Percentiles rank a stretch among this genome's conserved stretches.
Evolutionary conservation across 306 rosid genomes (phyloP).

Genomic region (Lathyrus aphaca): DNA sequence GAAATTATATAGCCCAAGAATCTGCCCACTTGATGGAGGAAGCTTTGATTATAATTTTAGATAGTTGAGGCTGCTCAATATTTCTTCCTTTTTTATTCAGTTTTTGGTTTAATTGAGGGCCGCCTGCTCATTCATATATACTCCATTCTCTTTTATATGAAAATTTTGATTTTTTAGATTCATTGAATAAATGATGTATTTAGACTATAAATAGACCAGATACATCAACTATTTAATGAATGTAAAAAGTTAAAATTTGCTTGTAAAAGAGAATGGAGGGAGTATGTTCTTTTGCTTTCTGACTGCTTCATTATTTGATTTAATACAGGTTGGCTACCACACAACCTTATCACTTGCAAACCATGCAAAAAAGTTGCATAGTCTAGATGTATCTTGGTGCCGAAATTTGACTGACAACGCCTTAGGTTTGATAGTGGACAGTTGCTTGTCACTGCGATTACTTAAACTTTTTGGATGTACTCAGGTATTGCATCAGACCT

Average conservation of each 20-base stretch:
- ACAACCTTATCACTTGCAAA: conserved; percentile 73
- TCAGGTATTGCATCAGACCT: conserved; percentile 60
- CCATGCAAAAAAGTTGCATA: conserved; percentile 57
- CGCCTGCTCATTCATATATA: background rate
- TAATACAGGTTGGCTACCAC: conserved; percentile 70
- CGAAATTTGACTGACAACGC: conserved; percentile 75
- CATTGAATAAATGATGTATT: no score
- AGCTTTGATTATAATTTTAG: conserved; percentile 19
- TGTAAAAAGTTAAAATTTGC: no score
- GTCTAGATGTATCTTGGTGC: conserved; percentile 91
- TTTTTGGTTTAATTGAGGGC: conserved; percentile 24
- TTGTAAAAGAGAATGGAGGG: no score
- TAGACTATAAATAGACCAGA: no score
- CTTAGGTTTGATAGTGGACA: conserved; percentile 79
- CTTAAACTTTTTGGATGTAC: conserved; percentile 86
- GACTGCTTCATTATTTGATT: conserved; percentile 31
- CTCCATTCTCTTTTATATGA: no score
- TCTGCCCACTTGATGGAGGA: conserved; percentile 1
- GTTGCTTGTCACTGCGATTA: conserved; percentile 64
- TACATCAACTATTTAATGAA: no score
- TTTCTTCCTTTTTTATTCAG: conserved; percentile 23
- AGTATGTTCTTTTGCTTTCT: conserved; percentile 30
- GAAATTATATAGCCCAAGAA: conserved; percentile 21
- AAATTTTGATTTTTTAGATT: no score
- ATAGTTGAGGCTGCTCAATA: conserved; percentile 20